These are phyloP conservation scores for Fistulina hepatica DNA, from an alignment of 1,284 basidiomycete species.

Conservation along the genomic window DNA sequence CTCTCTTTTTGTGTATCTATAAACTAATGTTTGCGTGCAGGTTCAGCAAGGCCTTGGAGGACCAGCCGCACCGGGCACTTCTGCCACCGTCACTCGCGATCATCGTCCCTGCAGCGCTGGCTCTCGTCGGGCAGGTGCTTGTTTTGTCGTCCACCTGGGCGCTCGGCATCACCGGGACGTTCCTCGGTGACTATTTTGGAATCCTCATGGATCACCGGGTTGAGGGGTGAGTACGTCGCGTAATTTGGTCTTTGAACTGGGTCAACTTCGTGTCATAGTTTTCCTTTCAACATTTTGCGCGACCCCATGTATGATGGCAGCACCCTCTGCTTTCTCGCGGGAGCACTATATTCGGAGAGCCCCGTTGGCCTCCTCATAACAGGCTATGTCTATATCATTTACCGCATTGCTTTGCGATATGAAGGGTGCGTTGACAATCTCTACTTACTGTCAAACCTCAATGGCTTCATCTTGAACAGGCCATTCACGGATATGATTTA, in stretches of 20 bases:
- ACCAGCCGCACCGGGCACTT: conserved; percentile 55
- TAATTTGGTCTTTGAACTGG: background rate
- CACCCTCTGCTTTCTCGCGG: conserved; percentile 77
- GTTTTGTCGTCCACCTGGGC: conserved; percentile 88
- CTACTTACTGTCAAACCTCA: background rate
- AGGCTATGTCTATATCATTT: conserved; percentile 71
- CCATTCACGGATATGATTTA: conserved; percentile 82
- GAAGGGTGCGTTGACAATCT: conserved; percentile 53
- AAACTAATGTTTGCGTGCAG: conserved; percentile 25
- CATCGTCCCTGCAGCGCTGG: conserved; percentile 52
- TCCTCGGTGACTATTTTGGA: conserved; percentile 98
- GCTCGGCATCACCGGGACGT: conserved; percentile 88
- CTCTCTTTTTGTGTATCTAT: background rate
- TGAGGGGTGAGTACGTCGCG: background rate
- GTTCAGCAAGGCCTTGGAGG: conserved; percentile 59
- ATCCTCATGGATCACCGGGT: conserved; percentile 88
- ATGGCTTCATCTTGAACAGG: conserved; percentile 25
- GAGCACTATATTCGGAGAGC: conserved; percentile 74
- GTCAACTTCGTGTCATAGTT: conserved; percentile 31
- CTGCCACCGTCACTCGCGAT: conserved; percentile 45
- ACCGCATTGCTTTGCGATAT: conserved; percentile 71
- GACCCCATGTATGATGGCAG: conserved; percentile 97
- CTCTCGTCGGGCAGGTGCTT: conserved; percentile 66
- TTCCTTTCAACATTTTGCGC: conserved; percentile 90
- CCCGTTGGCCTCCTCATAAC: conserved; percentile 73